Conservation (phyloP, 257 asterid genomes). For the Solanum clarkiae region DNA sequence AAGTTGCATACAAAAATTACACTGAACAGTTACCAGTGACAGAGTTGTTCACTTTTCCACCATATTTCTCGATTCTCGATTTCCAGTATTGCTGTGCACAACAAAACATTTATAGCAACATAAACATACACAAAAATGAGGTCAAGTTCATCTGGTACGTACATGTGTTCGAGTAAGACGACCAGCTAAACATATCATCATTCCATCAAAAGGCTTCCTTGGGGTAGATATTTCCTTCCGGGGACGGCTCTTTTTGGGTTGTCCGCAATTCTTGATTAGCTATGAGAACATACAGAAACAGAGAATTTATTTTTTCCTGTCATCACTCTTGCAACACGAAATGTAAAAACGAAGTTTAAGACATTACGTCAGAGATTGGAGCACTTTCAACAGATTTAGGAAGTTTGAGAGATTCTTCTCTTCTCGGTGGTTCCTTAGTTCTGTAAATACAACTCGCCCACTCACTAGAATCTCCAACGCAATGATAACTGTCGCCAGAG, state of each 20-base stretch:
- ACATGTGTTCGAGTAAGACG: slow-evolving; percentile 66
- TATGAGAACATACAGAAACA: slow-evolving; percentile 9
- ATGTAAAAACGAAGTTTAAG: not conserved
- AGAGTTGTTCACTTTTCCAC: slow-evolving; percentile 57
- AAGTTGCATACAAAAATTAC: not conserved
- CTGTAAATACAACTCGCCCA: slow-evolving; percentile 63
- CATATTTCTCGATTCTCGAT: slow-evolving; percentile 56
- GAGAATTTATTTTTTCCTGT: not conserved
- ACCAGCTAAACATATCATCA: slow-evolving; percentile 60
- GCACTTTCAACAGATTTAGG: slow-evolving; percentile 53
- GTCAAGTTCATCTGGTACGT: not conserved
- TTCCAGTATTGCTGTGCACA: slow-evolving; percentile 66
- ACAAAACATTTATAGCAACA: not conserved
- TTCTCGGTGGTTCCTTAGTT: slow-evolving; percentile 51
- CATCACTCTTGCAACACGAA: not conserved
- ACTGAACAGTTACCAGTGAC: slow-evolving; percentile 39
- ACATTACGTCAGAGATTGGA: slow-evolving; percentile 30
- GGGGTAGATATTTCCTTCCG: not conserved
- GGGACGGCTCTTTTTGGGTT: slow-evolving; percentile 21
- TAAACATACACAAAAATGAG: not conserved
- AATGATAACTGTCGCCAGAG: slow-evolving; percentile 18
- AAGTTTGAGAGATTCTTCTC: slow-evolving; percentile 29
- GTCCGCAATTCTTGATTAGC: slow-evolving; percentile 39
- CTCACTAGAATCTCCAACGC: slow-evolving; percentile 49
- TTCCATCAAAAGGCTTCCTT: slow-evolving; percentile 50